These are phyloP conservation scores for Fimicolochytrium jonesii DNA, from an alignment of 192 early-diverging fungal species.

Conservation along the genomic window DNA sequence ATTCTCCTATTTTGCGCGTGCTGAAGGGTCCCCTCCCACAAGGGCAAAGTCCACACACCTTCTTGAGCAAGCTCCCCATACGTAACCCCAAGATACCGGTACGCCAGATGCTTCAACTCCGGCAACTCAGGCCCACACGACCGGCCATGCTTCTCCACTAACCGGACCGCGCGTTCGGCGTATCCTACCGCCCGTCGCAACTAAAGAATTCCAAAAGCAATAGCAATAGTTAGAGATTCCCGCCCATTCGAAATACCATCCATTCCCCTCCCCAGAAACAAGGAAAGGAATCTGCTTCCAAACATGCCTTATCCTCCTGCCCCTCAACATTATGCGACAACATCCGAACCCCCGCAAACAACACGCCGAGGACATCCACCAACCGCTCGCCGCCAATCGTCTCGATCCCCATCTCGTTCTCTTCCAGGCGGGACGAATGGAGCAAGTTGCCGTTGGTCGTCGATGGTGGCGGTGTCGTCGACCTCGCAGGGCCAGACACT, in stretches of 20 bases:
- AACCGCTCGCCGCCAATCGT: constrained; percentile 39
- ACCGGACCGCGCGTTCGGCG: constrained; percentile 37
- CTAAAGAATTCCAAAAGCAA: too few species aligned
- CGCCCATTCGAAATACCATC: too few species aligned
- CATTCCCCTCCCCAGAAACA: too few species aligned
- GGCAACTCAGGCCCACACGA: background rate
- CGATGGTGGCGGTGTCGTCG: too few species aligned
- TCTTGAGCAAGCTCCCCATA: constrained; percentile 45
- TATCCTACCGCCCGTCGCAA: constrained; percentile 32
- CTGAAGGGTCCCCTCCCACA: background rate
- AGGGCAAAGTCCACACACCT: too few species aligned
- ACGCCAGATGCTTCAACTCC: constrained; percentile 21
- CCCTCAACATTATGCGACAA: constrained; percentile 25
- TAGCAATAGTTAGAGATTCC: too few species aligned
- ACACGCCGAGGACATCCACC: constrained; percentile 42
- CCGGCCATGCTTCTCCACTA: constrained; percentile 30
- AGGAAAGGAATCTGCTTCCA: background rate
- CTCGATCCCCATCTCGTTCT: constrained; percentile 24
- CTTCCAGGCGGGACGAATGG: too few species aligned
- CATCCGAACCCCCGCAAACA: constrained; percentile 35
- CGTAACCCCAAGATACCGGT: constrained; percentile 35
- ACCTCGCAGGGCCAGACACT: too few species aligned
- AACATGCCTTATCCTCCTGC: constrained; percentile 35
- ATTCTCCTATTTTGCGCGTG: too few species aligned
- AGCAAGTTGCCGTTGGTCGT: too few species aligned